Conservation (phyloP, 2,329 filamentous ascomycete species). For the Fusarium sarcochroum region DNA sequence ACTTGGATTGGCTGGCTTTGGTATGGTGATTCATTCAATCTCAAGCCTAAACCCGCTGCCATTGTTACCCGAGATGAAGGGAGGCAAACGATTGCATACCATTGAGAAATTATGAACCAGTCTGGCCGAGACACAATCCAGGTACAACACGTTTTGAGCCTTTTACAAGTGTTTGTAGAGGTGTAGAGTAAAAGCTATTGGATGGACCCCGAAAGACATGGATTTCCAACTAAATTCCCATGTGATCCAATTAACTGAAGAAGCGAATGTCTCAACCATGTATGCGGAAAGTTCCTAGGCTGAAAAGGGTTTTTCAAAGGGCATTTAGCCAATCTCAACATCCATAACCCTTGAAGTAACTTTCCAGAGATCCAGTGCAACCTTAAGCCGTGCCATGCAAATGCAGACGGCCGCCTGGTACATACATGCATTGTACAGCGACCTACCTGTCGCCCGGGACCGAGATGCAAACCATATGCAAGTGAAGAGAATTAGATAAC, state of each 20-base stretch:
- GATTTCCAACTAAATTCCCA: constrained; percentile 25
- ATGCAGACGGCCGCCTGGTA: constrained; percentile 32
- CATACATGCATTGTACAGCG: constrained; percentile 2
- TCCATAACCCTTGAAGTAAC: constrained; percentile 12
- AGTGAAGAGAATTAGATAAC: constrained; percentile 1
- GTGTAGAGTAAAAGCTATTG: constrained; percentile 26
- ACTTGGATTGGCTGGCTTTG: constrained; percentile 21
- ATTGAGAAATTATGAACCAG: constrained; percentile 25
- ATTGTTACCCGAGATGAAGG: constrained; percentile 33
- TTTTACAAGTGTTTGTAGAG: constrained; percentile 8
- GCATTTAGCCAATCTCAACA: constrained; percentile 17
- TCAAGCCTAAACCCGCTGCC: constrained; percentile 15
- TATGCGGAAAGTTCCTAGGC: constrained; percentile 34
- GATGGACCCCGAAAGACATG: constrained; percentile 29
- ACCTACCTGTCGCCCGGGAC: constrained; percentile 17
- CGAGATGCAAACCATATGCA: constrained; percentile 18
- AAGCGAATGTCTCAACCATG: constrained; percentile 24
- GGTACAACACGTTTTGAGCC: constrained; percentile 16
- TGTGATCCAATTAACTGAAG: constrained; percentile 29
- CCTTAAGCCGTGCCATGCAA: constrained; percentile 29
- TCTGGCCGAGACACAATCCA: constrained; percentile 22
- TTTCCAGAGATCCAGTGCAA: constrained; percentile 39
- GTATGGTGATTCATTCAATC: constrained; percentile 45
- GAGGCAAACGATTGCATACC: constrained; percentile 36
- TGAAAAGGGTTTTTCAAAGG: constrained; percentile 15